Percentiles rank a stretch among this genome's conserved stretches.
phyloP scores from a whole-genome alignment of 345 rosid genomes.

The Mallotus nudiflorus region DNA sequence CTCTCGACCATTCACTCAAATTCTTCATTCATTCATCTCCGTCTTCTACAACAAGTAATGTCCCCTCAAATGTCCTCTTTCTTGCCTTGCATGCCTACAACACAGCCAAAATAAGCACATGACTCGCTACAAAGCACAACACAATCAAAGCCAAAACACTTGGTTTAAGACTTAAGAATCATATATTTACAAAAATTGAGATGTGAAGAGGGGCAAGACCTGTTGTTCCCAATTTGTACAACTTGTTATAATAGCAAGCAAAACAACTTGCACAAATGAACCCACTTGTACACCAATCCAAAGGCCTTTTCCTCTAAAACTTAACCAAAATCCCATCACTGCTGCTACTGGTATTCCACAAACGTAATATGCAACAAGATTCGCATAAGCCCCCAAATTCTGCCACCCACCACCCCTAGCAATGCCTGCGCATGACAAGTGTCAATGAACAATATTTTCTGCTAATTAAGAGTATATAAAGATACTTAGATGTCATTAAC shows the following conservation, averaged over 20 bases:
- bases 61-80: conserved; percentile 16
- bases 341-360: conserved; percentile 22
- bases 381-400: conserved; percentile 16
- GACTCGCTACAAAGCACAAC: neutral
- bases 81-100: conserved; percentile 23
- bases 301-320: conserved; percentile 17
- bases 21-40: neutral
- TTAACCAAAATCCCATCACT: conserved; percentile 11
- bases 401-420: conserved; percentile 32
- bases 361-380: conserved; percentile 14
- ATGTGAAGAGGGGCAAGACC: neutral
- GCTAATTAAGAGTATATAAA: too few species aligned
- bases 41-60: neutral
- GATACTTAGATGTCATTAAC: neutral
- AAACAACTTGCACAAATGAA: neutral
- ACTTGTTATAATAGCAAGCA: neutral
- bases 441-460: neutral
- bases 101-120: neutral
- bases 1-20: neutral
- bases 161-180: neutral
- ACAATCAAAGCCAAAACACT: neutral
- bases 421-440: conserved; percentile 13
- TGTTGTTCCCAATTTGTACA: conserved; percentile 26
- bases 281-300: conserved; percentile 21
- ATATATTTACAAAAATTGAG: too few species aligned